Base-by-base conservation (phyloP, 2,329 filamentous ascomycete genomes). In the Ilyonectria sp. region DNA sequence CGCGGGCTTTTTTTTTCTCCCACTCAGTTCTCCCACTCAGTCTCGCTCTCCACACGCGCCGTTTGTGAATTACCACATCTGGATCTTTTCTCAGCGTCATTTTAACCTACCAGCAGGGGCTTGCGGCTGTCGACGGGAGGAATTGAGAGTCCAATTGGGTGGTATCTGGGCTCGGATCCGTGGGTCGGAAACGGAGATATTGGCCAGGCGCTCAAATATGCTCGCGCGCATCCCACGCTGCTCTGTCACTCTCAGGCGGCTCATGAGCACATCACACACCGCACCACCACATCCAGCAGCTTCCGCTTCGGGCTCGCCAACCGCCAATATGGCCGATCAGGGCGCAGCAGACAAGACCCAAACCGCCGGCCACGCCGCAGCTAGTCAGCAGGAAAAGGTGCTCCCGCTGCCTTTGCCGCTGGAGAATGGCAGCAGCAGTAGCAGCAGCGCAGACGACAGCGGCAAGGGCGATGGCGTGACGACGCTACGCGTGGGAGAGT, bases 401-500 rank as follows among this genome's bases (percentile, higher is more conserved):
- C 40, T n/a, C 15, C 40, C 40, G 40, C 50, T 53, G 10, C 29
- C 50, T 23, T 63, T 61, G 2, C 63, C 62, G 29, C 49, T 31
- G 17, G 69, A 56, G 29, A 53, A 8, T 17, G 17, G 57, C 47
- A 52, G 21, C 44, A 21, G 21, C 15, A 50, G 46, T 26, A 47
- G 40, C 29, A n/a, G 23, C 23, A 40, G 33, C 15, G 29, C 7
- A 15, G 40, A 43, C 40, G 57, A 49, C 57, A 55, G 53, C 40
- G 56, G 31, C 73, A 64, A 65, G 72, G 72, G 70, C 57, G 61
- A 73, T 74, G 74, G 46, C 72, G 69, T 69, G 69, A 69, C 68
- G 58, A 54, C 59, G 60, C 71, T 76, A 54, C 74, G 74, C 31
- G 71, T 76, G 65, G 74, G 74, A 31, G 74, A 76, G 49, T 69